Evolutionary conservation across 148 eudicot genomes (phyloP).

Genomic region (Vaccinium darrowii): DNA sequence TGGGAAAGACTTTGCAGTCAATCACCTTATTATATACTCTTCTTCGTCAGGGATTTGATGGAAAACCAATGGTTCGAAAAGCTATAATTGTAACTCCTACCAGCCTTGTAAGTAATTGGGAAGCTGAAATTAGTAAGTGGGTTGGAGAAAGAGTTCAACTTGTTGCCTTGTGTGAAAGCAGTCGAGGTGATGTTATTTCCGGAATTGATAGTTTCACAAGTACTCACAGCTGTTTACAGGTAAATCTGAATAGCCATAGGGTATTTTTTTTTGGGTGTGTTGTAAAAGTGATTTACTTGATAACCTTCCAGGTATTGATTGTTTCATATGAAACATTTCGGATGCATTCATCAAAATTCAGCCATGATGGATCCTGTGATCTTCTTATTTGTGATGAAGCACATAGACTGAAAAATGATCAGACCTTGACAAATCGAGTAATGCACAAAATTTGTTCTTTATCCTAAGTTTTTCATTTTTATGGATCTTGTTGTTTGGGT

Average conservation of each 20-base stretch:
- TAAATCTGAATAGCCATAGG: constrained; percentile 25
- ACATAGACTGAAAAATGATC: constrained; percentile 96
- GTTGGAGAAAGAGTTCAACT: constrained; percentile 83
- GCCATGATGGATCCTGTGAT: constrained; percentile 75
- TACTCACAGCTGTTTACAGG: constrained; percentile 65
- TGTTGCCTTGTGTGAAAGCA: constrained; percentile 95
- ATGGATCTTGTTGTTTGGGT: neutral
- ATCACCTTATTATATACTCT: constrained; percentile 92
- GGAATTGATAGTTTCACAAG: constrained; percentile 71
- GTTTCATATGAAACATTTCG: constrained; percentile 97
- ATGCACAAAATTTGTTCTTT: neutral
- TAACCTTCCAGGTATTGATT: constrained; percentile 71
- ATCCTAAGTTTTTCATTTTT: neutral
- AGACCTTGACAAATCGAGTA: constrained; percentile 89
- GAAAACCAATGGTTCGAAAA: constrained; percentile 86
- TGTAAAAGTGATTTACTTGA: constrained; percentile 22
- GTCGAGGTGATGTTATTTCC: constrained; percentile 72
- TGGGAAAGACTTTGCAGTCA: constrained; percentile 98
- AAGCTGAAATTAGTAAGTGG: constrained; percentile 96
- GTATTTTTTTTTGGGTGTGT: constrained; percentile 15
- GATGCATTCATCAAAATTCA: constrained; percentile 82
- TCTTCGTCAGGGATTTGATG: constrained; percentile 93
- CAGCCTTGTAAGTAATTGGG: constrained; percentile 98
- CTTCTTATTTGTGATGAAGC: constrained; percentile 99
- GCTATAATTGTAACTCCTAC: constrained; percentile 97